Conservation (phyloP, 441 rosid genomes). For the Flueggea neowawraea region DNA sequence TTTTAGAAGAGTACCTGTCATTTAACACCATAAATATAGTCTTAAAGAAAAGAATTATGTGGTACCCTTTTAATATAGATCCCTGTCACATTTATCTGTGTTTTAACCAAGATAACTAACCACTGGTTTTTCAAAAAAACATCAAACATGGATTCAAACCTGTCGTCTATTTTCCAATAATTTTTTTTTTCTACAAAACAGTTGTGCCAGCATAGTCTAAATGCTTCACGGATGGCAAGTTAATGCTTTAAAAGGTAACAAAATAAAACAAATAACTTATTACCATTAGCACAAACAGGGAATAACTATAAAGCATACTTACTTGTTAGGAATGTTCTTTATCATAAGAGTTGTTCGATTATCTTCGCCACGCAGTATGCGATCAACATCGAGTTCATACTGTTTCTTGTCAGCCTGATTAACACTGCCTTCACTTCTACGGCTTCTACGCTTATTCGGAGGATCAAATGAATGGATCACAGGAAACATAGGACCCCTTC, state of each 20-base stretch:
- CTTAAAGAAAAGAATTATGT: background rate
- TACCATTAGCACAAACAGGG: background rate
- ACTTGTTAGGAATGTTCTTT: slow-evolving; percentile 87
- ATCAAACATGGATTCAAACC: background rate
- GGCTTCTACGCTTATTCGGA: slow-evolving; percentile 55
- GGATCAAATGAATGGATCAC: slow-evolving; percentile 35
- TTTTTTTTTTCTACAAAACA: background rate
- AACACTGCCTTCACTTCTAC: slow-evolving; percentile 52
- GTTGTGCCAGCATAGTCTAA: background rate
- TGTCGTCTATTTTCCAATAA: background rate
- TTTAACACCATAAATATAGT: slow-evolving; percentile 8
- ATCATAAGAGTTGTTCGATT: slow-evolving; percentile 70
- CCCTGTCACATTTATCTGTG: too few species aligned
- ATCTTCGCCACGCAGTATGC: slow-evolving; percentile 58
- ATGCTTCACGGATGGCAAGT: slow-evolving; percentile 3
- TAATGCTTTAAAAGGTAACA: slow-evolving; percentile 2
- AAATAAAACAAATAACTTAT: background rate
- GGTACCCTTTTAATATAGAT: background rate
- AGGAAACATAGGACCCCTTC: slow-evolving; percentile 40
- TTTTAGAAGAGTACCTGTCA: slow-evolving; percentile 68
- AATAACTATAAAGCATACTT: slow-evolving; percentile 18
- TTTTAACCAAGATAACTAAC: too few species aligned
- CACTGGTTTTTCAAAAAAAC: too few species aligned
- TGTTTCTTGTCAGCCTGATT: slow-evolving; percentile 62
- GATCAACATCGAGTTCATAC: slow-evolving; percentile 61